A percentile compares a stretch with the other conserved stretches of the same genome.
phyloP scores from a whole-genome alignment of 2,329 filamentous ascomycete species.

The Seiridium unicorne region DNA sequence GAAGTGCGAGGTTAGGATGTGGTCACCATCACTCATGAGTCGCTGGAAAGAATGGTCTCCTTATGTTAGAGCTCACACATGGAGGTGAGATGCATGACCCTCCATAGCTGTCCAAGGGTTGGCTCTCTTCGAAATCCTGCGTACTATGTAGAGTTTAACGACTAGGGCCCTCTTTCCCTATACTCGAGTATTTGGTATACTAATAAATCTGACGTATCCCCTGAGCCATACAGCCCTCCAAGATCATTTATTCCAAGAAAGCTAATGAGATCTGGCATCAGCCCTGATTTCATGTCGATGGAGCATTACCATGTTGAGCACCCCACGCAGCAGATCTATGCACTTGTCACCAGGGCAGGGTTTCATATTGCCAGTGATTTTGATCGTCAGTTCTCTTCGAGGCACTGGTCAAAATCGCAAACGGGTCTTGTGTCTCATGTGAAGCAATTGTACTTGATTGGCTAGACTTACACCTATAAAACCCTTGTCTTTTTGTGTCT shows the following conservation, averaged over 20 bases:
- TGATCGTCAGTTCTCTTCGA: not conserved
- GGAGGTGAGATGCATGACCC: no score
- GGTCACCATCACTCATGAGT: not conserved
- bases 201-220: not conserved
- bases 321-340: not conserved
- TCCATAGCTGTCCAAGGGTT: no score
- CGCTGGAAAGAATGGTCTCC: no score
- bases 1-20: not conserved
- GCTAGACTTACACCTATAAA: not conserved
- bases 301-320: not conserved
- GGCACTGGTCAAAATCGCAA: not conserved
- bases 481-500: not conserved
- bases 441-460: constrained; percentile 2
- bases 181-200: no score
- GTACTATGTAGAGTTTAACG: no score
- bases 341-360: not conserved
- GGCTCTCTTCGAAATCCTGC: no score
- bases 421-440: constrained; percentile 3
- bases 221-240: not conserved
- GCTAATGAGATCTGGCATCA: not conserved
- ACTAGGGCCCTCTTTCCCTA: no score
- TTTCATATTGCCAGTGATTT: not conserved
- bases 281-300: constrained; percentile 1
- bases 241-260: not conserved
- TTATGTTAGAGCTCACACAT: no score